Evolutionary conservation across 768 basidiomycete species (phyloP), one percentile per base, ranked within the genome.

Genomic region (Podaxis rugospora): DNA sequence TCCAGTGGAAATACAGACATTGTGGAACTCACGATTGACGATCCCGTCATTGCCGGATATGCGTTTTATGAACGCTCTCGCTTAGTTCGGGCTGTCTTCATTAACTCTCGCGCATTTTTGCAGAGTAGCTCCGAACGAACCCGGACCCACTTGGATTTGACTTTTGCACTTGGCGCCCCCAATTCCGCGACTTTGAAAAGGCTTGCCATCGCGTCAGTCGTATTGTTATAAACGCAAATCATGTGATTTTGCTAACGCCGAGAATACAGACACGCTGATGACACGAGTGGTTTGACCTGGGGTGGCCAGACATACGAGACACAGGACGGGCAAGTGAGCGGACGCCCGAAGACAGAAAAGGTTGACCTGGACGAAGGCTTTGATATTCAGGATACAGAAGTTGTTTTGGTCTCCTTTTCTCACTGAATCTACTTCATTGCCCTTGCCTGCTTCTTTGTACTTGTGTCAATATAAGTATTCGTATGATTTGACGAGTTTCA

Each of bases 241-340:
- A 4, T n/a, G 18, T 16, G 13, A 39, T 36, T 28, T 47, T 5
- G 32, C 4, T 53, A 54, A 42, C 32, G 46, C 51, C 40, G 21
- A 44, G 25, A 1, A 18, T 23, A 21, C 35, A 84, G 80, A 13
- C 74, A 79, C 59, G 80, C 84, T 1, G 78, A 83, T 59, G 83
- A 82, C 63, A 75, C 70, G 3, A 74, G 76, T 14, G 80, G 80
- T 10, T 55, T 87, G 55, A 83, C 75, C 0, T 85, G 84, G 83
- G 85, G 80, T 52, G 84, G 83, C 2, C 83, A 82, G 66, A 81
- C 78, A 0, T 85, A 83, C 57, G 85, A 86, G 66, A 85, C 83
- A 0, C 57, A 62, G 36, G 68, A 82, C 52, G 83, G 73, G 0
- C 74, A 69, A 39, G 73, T 79, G 11, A 68, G 68, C 27, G 83